Evolutionary conservation across 192 early-diverging fungal genomes (phyloP), one percentile per base, ranked within the genome.

Genomic region (Rhizophagus clarus): DNA sequence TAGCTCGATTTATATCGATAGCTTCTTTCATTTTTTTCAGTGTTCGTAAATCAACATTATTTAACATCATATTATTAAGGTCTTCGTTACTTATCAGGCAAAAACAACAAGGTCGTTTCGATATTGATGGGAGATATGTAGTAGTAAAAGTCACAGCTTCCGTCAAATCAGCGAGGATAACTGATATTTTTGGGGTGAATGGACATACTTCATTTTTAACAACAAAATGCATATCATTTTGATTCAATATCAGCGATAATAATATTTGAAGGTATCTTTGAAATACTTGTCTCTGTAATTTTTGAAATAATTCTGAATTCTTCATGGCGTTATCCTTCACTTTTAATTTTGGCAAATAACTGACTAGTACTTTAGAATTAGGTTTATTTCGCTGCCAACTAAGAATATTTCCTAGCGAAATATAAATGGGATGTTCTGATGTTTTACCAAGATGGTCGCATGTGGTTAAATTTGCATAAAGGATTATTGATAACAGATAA

Each of bases 391-490:
- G 8, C 29, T 29, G 4, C n/a, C 8, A 11, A 17, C 7, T n/a
- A 22, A 32, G 32, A 69, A 69, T 69, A 69, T 69, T 69, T 17
- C 67, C 17, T 17, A 69, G 29, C 5, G 29, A 29, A 32, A 32
- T 32, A 32, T 32, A 32, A 32, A 32, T 32, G 32, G 34, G 67
- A 69, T 69, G 17, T 69, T 69, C 29, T 34, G 32, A 34, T 34
- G 67, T 69, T 69, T 69, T 69, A 29, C 29, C 67, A 34, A 69
- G 29, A 29, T 69, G n/a, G 29, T 69, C 67, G 37, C 32, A 69
- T 31, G 67, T 62, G 24, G 5, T 64, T 64, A 3, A 32, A 32
- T n/a, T n/a, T n/a, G 8, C n/a, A 45, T 71, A 71, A 10, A 71
- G 11, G 24, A 71, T 71, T 22, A 71, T 71, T 12, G 40, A 29